Conservation (phyloP, 805 yeast species). For the Priceomyces castillae region DNA sequence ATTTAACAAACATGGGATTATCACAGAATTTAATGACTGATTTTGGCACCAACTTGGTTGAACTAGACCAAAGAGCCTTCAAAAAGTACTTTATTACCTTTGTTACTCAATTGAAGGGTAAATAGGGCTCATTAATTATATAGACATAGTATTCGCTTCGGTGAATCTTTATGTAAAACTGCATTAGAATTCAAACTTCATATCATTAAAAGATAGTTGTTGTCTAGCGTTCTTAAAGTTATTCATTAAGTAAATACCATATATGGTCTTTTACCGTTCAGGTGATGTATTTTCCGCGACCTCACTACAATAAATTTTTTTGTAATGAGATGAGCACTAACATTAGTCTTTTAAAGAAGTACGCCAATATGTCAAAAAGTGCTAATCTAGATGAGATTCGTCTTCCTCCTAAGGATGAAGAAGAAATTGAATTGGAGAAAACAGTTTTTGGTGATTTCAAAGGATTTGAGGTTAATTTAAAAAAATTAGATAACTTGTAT, state of each 20-base stretch:
- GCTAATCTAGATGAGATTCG: slow-evolving; percentile 6
- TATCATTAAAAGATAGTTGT: neutral
- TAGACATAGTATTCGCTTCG: slow-evolving; percentile 1
- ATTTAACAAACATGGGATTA: slow-evolving; percentile 55
- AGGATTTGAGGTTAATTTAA: slow-evolving; percentile 66
- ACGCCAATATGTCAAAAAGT: neutral
- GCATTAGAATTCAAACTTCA: neutral
- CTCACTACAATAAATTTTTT: neutral
- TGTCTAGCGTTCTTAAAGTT: neutral
- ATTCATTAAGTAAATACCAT: too few species aligned
- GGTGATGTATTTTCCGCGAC: neutral
- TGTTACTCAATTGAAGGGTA: slow-evolving; percentile 33
- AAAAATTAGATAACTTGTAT: slow-evolving; percentile 56
- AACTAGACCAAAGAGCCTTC: slow-evolving; percentile 59
- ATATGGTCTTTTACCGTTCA: neutral
- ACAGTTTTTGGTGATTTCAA: slow-evolving; percentile 86
- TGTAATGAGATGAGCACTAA: neutral
- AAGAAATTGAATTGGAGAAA: slow-evolving; percentile 75
- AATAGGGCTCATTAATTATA: slow-evolving; percentile 6
- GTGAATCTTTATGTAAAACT: neutral
- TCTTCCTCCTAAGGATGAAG: slow-evolving; percentile 75
- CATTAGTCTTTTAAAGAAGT: neutral
- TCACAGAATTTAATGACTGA: slow-evolving; percentile 60
- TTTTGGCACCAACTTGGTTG: slow-evolving; percentile 57
- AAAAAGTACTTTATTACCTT: slow-evolving; percentile 62